phyloP scores from a whole-genome alignment of 2,329 filamentous ascomycete species.

The Cytospora piceicola region DNA sequence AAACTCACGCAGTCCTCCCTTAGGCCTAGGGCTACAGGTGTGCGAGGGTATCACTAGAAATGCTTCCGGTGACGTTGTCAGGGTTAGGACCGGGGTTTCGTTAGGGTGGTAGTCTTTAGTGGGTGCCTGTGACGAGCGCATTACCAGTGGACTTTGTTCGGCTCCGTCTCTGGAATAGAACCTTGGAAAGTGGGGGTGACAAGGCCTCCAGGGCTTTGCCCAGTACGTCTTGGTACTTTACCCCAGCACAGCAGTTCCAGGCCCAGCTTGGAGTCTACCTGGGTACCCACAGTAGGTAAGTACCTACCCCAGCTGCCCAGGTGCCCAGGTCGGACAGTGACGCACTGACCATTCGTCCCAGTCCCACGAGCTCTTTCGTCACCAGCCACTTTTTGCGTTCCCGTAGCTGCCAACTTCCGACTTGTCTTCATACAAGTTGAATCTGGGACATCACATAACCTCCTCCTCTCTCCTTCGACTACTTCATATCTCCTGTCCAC shows the following conservation, averaged over 20 bases:
- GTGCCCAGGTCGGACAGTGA: slow-evolving; percentile 15
- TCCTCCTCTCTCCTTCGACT: slow-evolving; percentile 1
- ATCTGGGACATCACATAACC: neutral
- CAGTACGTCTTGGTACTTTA: too few species aligned
- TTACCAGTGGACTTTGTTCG: neutral
- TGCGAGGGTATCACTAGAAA: too few species aligned
- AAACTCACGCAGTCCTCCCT: too few species aligned
- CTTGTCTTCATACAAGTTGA: neutral
- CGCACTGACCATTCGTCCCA: slow-evolving; percentile 17
- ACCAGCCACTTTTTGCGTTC: slow-evolving; percentile 27
- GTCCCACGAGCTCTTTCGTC: slow-evolving; percentile 19
- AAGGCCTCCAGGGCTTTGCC: too few species aligned
- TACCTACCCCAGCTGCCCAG: too few species aligned
- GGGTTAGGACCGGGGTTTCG: neutral
- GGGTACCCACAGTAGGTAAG: too few species aligned
- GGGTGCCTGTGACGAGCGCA: neutral
- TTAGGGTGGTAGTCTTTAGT: neutral
- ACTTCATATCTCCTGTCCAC: neutral
- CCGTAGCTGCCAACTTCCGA: slow-evolving; percentile 24
- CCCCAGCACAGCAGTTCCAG: too few species aligned
- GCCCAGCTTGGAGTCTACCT: too few species aligned
- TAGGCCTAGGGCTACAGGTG: too few species aligned
- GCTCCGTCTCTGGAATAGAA: neutral
- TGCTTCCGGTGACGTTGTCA: neutral
- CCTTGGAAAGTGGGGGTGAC: neutral